phyloP scores from a whole-genome alignment of 164 flowering plant genomes.

The Stephania yunnanensis region DNA sequence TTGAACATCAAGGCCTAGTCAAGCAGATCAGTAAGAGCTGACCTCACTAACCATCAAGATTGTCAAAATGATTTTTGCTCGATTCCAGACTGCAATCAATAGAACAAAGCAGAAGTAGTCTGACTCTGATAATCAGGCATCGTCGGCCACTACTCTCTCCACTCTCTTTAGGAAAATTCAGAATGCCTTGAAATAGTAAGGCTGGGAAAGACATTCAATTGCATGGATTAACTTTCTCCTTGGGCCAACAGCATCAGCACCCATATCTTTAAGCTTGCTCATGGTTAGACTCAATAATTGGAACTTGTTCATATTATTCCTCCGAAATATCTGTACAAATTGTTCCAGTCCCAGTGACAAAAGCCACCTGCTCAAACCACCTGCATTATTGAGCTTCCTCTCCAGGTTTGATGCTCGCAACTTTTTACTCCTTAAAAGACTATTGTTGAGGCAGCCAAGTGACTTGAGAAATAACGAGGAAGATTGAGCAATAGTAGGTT shows the following conservation, averaged over 20 bases:
- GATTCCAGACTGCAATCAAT: background rate
- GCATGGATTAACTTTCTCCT: constrained; percentile 92
- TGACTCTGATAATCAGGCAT: no score
- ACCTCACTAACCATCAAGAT: background rate
- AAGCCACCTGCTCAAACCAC: constrained; percentile 83
- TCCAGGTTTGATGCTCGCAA: constrained; percentile 57
- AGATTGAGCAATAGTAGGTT: background rate
- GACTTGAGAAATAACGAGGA: constrained; percentile 2
- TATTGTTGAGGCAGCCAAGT: constrained; percentile 22
- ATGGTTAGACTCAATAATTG: constrained; percentile 70
- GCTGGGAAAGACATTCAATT: constrained; percentile 66
- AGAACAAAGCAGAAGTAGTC: background rate
- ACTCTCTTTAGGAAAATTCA: background rate
- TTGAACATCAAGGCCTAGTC: background rate
- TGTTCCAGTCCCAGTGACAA: constrained; percentile 60
- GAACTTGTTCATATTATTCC: constrained; percentile 40
- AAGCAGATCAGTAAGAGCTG: background rate
- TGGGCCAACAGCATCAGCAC: constrained; percentile 80
- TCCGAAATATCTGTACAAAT: constrained; percentile 52
- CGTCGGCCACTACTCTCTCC: no score
- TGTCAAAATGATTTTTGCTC: background rate
- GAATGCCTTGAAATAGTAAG: constrained; percentile 35
- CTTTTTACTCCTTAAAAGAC: constrained; percentile 31
- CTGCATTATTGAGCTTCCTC: constrained; percentile 64
- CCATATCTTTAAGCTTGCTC: constrained; percentile 91